Evolutionary conservation across 495 filamentous ascomycete species (phyloP), one percentile per base, ranked within the genome.

Genomic region (Pseudoneurospora amorphoporcata): DNA sequence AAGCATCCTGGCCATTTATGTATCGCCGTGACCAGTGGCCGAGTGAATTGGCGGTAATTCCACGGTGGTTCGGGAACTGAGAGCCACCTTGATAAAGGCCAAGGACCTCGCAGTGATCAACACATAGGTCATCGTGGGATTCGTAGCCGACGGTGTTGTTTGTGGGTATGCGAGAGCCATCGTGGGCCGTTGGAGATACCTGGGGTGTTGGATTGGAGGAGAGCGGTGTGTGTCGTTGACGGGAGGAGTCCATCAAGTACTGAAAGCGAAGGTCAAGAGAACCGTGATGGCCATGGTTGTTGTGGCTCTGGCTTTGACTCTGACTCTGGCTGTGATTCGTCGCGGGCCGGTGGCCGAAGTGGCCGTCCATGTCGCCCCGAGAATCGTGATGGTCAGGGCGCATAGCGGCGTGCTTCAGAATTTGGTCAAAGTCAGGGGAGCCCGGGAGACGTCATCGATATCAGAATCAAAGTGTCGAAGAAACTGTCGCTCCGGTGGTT

Each of bases 111-210:
- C 81, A 84, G 43, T 77, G 76, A 68, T 82, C 81, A 39, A 83
- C 68, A 47, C 82, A 84, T n/a, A 79, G 74, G 71, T 84, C 82
- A 69, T 84, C 82, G 75, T 84, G 82, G 40, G 82, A 83, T 43
- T 75, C 74, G 35, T 76, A 75, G 19, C 72, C 53, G 29, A 65
- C 70, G 40, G 68, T 37, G 70, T 32, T 45, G 19, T 37, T 69
- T 39, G 53, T 70, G 47, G 73, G 41, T 19, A 75, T 12, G 29
- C 73, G 68, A 6, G 75, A 35, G 39, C 43, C 19, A 43, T 75
- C 40, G 38, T 39, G 32, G 37, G 75, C 74, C 73, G 73, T 80
- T 39, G 39, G 71, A 70, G 58, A 71, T 65, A 61, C 17, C 43
- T 70, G 17, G 43, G 41, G 38, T 14, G 45, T 42, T 10, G 69